Conservation (phyloP, 2,329 filamentous ascomycete genomes). For the Venturia nashicola region DNA sequence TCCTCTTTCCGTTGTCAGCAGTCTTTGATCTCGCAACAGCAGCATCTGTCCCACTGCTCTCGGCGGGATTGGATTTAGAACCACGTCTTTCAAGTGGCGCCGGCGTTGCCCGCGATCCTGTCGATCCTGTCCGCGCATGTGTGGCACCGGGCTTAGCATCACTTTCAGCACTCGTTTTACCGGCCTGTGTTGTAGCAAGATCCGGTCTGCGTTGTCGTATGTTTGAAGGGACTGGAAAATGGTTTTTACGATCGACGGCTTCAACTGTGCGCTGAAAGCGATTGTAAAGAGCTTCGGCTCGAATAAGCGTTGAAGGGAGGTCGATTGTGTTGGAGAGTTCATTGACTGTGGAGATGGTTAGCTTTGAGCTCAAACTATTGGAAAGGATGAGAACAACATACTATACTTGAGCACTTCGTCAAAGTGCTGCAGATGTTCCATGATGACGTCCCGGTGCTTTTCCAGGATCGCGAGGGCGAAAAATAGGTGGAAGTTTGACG, state of each 20-base stretch:
- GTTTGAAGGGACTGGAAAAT: conserved; percentile 52
- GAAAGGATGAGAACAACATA: conserved; percentile 32
- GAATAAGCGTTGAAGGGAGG: conserved; percentile 69
- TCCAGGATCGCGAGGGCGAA: conserved; percentile 88
- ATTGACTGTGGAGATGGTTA: conserved; percentile 52
- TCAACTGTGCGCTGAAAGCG: conserved; percentile 83
- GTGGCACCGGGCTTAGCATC: not conserved
- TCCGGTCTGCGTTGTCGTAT: conserved; percentile 36
- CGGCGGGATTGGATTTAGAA: not conserved
- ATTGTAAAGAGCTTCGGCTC: conserved; percentile 78
- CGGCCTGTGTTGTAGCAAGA: conserved; percentile 18
- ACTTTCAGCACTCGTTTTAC: conserved; percentile 11
- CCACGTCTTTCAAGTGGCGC: conserved; percentile 12
- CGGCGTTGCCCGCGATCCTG: conserved; percentile 3
- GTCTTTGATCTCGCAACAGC: conserved; percentile 3
- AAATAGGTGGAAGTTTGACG: conserved; percentile 86
- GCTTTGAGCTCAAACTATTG: not conserved
- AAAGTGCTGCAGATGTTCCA: conserved; percentile 86
- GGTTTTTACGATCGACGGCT: conserved; percentile 80
- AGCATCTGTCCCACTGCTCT: not conserved
- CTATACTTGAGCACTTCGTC: conserved; percentile 96
- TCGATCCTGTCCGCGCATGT: conserved; percentile 1
- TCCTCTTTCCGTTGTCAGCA: conserved; percentile 10
- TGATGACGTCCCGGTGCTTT: conserved; percentile 92
- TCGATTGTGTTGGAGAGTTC: conserved; percentile 92